Base-by-base conservation (phyloP, 495 filamentous ascomycete species). In the Staphylotrichum tortipilum region DNA sequence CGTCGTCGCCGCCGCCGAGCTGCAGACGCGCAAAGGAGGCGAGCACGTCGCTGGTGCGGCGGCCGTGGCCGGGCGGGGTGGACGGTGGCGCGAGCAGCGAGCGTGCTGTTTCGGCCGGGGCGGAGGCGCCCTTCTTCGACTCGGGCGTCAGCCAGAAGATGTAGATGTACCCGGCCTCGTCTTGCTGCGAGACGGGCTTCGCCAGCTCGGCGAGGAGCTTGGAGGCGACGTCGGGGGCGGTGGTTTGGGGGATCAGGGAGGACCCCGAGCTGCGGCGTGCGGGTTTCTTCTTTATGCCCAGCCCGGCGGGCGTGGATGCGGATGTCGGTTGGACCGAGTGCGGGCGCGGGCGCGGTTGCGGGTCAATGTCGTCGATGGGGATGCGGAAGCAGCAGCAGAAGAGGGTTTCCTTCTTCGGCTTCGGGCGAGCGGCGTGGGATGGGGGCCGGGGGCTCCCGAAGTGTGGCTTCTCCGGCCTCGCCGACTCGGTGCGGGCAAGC, bases 81-180 rank as follows among this genome's bases (percentile, higher is more conserved):
- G 70, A 44, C 69, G 44, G 48, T 12, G 74, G 72, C 0, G 69
- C 54, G 12, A 86, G 74, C 8, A 86, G 73, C 7, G 77, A 77
- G 5, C 72, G 73, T 3, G 81, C 85, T 21, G 77, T 73, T 24
- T 82, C 78, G 5, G 66, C 66, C 12, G 80, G 75, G 2, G 74
- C 69, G 7, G 68, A 54, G 4, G 67, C 66, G 40, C 68, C 62
- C n/a, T n/a, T n/a, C n/a, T n/a, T n/a, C n/a, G 65, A 75, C 46
- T 76, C 78, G 33, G 78, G 78, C 4, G 78, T 84, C 4, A 95
- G 72, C 89, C 89, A 95, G 77, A 96, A 98, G 58, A 98, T 92
- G 74, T 98, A 98, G 56, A 97, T 97, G 62, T 89, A 98, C 31
- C 92, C 92, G 37, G 87, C 76, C 39, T 94, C 87, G 58, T 97